Evolutionary conservation across 768 basidiomycete genomes (phyloP).

Genomic region (Trichaptum fuscoviolaceum): DNA sequence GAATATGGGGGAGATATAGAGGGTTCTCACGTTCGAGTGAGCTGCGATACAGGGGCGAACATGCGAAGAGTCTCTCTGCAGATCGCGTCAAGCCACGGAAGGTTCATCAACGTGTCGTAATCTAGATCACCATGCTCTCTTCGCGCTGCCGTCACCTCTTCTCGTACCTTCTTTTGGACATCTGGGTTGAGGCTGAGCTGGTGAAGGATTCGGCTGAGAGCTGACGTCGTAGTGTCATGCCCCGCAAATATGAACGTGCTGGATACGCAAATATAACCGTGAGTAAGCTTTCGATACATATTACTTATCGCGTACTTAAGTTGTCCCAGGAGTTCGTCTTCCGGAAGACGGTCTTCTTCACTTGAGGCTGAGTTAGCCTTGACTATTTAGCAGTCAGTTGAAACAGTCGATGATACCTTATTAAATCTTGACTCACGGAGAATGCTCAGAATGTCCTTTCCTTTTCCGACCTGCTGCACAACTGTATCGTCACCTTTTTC

Average conservation of each 20-base stretch:
- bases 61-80: slow-evolving; percentile 30
- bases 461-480: slow-evolving; percentile 2
- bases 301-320: slow-evolving; percentile 3
- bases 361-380: slow-evolving; percentile 16
- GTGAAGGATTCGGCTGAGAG: slow-evolving; percentile 17
- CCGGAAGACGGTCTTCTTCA: slow-evolving; percentile 15
- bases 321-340: slow-evolving; percentile 19
- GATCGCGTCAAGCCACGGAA: slow-evolving; percentile 32
- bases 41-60: slow-evolving; percentile 13
- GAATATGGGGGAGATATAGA: background rate
- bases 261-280: slow-evolving; percentile 8
- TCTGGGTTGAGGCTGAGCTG: slow-evolving; percentile 25
- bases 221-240: slow-evolving; percentile 24
- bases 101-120: slow-evolving; percentile 26
- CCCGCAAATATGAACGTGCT: slow-evolving; percentile 22
- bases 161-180: slow-evolving; percentile 29
- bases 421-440: background rate
- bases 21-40: background rate
- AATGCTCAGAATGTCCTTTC: slow-evolving; percentile 2
- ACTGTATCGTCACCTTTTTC: background rate
- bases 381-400: slow-evolving; percentile 7
- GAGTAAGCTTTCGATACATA: background rate
- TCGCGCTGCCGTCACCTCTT: slow-evolving; percentile 10
- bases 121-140: slow-evolving; percentile 20
- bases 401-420: too few relatives aligned